Base-by-base conservation (phyloP, 306 rosid genomes). In the Rubus parviflorus region DNA sequence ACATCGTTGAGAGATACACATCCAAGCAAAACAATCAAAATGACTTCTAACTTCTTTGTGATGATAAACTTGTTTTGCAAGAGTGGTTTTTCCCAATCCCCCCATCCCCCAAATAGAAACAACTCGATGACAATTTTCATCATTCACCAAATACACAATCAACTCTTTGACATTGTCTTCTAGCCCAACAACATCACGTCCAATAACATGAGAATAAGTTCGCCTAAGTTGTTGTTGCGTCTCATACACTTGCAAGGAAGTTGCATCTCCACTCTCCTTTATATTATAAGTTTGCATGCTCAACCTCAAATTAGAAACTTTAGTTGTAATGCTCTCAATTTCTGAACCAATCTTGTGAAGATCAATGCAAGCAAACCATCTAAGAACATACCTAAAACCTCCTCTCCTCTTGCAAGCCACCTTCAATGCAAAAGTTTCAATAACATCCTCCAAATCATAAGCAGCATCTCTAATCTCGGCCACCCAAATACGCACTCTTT, bases 281-380 rank as follows among this genome's bases (percentile, higher is more conserved):
- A 12, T 47, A 7, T 47, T 47, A 12, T 8, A 47, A 8, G 12
- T 47, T 47, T 47, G 75, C 74, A 80, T 82, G 82, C 42, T 82
- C 85, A 0, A 76, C 71, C 20, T 68, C 87, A 85, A 81, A 62
- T 80, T 46, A n/a, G 80, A 43, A 52, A 85, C 69, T 75, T 82
- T 80, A 7, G 15, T 51, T 6, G 53, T 79, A 23, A 85, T 79
- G 3, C 4, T 70, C 52, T 75, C 79, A 68, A 85, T 85, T 43
- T 76, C 72, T 42, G 76, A 79, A 20, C 87, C 86, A 35, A 83
- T 54, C 1, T 45, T 62, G 16, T 78, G 82, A 20, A 56, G 23
- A 12, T 47, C 3, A 47, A 47, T 0, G 52, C 52, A 47, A 47
- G 52, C 52, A 47, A 47, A 47, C 15, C 52, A 2, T 47, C 15